Base-by-base conservation (phyloP, 768 basidiomycete genomes). In the Leccinum broughii region DNA sequence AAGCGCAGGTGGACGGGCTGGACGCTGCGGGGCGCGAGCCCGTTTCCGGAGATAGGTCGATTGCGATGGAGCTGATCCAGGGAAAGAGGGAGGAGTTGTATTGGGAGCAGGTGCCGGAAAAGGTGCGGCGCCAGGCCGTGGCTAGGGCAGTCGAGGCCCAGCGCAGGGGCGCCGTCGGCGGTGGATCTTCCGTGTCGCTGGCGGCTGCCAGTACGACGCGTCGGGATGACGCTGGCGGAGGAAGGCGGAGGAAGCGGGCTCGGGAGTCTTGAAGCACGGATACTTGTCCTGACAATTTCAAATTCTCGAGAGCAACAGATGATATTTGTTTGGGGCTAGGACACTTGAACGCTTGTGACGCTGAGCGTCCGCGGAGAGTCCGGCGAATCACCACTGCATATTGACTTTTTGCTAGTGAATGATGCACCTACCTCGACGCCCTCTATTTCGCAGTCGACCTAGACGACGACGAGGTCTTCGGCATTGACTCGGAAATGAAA, bases 21-120 rank as follows among this genome's bases (percentile, higher is more conserved):
- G 91, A 91, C 60, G 79, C 77, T n/a, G 62, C 54, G 1, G 86
- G 87, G 4, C 65, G 65, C 24, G 52, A 34, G 11, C 59, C 64
- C n/a, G 20, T 54, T 6, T 24, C 61, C 9, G 54, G 62, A 1
- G 63, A 64, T 4, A 72, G 67, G 56, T 49, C 73, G 0, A 78
- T 91, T 14, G 24, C 55, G 17, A 66, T 83, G 48, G 90, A 91
- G 67, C 49, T 85, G 15, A 84, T 93, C 0, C 67, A 72, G 3
- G 91, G 89, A 3, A 84, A 75, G 70, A 78, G 80, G 59, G 91
- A 92, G 64, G 83, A 81, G 59, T 56, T 93, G 41, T 93, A 93
- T 66, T 93, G 91, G 92, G 81, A 85, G 57, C 87, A 87, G 61
- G 85, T 93, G 0, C 92, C 92, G 0, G 85, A 87, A 67, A 91